These are phyloP conservation scores for Aaosphaeria pasadenensis DNA, from an alignment of 2,329 filamentous ascomycete genomes.

Conservation along the genomic window DNA sequence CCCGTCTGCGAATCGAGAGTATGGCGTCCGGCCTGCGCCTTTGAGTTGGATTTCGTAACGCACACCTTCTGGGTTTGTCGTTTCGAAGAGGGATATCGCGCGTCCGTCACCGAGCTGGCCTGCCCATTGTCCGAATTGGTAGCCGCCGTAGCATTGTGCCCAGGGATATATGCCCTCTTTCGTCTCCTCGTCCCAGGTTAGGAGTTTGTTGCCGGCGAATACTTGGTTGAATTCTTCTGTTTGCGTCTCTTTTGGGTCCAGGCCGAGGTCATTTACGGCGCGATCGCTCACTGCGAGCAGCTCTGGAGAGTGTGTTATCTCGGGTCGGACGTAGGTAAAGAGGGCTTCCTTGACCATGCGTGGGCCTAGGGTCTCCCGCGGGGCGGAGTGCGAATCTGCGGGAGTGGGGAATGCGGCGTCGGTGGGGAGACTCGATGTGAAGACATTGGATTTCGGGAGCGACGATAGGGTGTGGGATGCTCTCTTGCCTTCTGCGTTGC, in stretches of 20 bases:
- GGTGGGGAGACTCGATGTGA: constrained; percentile 66
- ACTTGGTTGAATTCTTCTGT: constrained; percentile 73
- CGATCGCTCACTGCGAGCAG: constrained; percentile 76
- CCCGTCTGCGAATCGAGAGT: constrained; percentile 93
- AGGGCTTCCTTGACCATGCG: constrained; percentile 80
- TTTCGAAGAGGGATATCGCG: constrained; percentile 91
- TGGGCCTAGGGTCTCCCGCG: constrained; percentile 72
- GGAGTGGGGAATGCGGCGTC: constrained; percentile 80
- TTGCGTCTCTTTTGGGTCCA: constrained; percentile 64
- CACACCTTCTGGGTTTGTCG: constrained; percentile 66
- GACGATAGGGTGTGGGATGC: constrained; percentile 42
- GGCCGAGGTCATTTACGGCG: constrained; percentile 77
- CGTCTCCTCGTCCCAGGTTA: constrained; percentile 68
- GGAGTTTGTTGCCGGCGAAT: constrained; percentile 78
- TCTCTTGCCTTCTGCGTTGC: constrained; percentile 12
- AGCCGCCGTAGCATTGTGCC: constrained; percentile 96
- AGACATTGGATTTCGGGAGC: constrained; percentile 63
- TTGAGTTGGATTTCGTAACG: constrained; percentile 93
- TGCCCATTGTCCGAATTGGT: constrained; percentile 75
- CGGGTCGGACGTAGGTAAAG: constrained; percentile 88
- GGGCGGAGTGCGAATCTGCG: constrained; percentile 73
- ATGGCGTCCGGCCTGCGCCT: constrained; percentile 88
- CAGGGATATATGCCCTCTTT: constrained; percentile 77
- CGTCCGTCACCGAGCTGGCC: constrained; percentile 93
- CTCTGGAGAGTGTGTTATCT: constrained; percentile 68